Base-by-base conservation (phyloP, 139 green algal genomes). In the Diplosphaera chodatii region DNA sequence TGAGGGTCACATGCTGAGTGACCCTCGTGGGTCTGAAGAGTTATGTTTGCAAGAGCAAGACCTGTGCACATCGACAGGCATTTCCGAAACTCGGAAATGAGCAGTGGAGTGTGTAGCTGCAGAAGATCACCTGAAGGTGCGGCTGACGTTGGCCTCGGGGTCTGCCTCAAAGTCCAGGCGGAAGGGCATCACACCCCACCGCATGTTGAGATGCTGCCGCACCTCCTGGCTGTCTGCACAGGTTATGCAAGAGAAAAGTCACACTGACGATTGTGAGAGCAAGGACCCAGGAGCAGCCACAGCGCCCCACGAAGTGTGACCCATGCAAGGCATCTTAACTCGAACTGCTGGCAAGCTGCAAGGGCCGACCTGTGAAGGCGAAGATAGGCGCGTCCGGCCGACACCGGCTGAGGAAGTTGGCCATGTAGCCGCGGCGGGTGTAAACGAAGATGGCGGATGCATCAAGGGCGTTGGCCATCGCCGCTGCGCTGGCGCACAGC, bases 311-410 rank as follows among this genome's bases (percentile, higher is more conserved):
- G n/a, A n/a, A n/a, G n/a, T n/a, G n/a, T n/a, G n/a, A n/a, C n/a
- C n/a, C n/a, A n/a, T n/a, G n/a, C n/a, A n/a, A n/a, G n/a, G n/a
- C n/a, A n/a, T n/a, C n/a, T n/a, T n/a, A n/a, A n/a, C n/a, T n/a
- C n/a, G n/a, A n/a, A n/a, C n/a, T n/a, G n/a, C n/a, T n/a, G n/a
- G n/a, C n/a, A n/a, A n/a, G n/a, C n/a, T n/a, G n/a, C n/a, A n/a
- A n/a, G n/a, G n/a, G n/a, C n/a, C n/a, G n/a, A 87, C 87, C 87
- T 62, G 88, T 95, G 72, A 96, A 94, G 22, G 91, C 91, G 82
- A 95, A 96, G 66, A 96, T 92, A 63, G 88, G 86, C 56, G 80
- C 87, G 64, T 95, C 84, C 3, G 91, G 90, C 22, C 90, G 82
- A 75, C 78, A 88, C 63, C 91, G 78, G 8, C 80, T 89, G 32